Percentiles rank a stretch among this genome's conserved stretches.
phyloP scores from a whole-genome alignment of 2,329 filamentous ascomycete genomes.

The Colletotrichum sp. region DNA sequence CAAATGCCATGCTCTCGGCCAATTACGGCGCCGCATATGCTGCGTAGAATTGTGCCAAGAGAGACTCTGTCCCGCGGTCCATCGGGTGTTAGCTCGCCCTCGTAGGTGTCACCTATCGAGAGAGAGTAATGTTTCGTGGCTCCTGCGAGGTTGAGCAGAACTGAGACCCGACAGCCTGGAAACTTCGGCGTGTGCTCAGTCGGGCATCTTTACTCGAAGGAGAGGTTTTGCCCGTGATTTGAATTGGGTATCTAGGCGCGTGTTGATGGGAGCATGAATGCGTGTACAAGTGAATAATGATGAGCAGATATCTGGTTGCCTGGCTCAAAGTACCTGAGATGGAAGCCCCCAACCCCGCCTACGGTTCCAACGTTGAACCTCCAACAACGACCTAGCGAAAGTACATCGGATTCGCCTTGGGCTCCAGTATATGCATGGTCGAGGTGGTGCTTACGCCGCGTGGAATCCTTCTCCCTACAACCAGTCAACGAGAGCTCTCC shows the following conservation, averaged over 20 bases:
- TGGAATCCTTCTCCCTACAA: slow-evolving; percentile 4
- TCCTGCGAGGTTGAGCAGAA: background rate
- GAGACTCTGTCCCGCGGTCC: background rate
- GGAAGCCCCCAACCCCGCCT: background rate
- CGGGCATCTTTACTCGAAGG: background rate
- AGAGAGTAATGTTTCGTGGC: background rate
- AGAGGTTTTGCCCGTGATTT: background rate
- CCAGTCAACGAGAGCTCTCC: background rate
- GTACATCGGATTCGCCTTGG: background rate
- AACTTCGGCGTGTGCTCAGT: background rate
- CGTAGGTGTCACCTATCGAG: background rate
- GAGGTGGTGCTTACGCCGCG: slow-evolving; percentile 9
- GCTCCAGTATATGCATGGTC: slow-evolving; percentile 1
- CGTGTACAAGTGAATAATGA: background rate
- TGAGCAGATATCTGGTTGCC: background rate
- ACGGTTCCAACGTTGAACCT: background rate
- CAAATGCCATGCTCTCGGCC: background rate
- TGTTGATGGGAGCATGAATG: background rate
- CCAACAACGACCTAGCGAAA: background rate
- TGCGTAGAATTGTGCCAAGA: background rate
- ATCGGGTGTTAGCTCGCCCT: background rate
- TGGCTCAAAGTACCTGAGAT: background rate
- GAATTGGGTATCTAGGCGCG: background rate
- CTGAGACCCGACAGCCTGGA: background rate
- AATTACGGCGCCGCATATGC: background rate